Evolutionary conservation across 108 stramenopile genomes (phyloP).

Genomic region (Cylindrotheca closterium): DNA sequence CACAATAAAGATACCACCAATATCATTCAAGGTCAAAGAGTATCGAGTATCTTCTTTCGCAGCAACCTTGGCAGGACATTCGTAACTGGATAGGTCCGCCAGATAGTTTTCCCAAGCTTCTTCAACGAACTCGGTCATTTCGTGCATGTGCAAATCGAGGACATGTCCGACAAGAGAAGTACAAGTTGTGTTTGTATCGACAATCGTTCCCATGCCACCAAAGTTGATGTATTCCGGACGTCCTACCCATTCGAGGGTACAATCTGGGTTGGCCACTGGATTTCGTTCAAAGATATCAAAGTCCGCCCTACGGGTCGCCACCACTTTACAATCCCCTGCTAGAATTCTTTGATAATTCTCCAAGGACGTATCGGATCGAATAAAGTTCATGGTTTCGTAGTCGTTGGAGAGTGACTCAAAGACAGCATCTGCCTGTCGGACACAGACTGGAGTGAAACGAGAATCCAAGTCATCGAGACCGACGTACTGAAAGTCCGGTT

Average conservation of each 20-base stretch:
- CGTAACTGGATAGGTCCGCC: neutral
- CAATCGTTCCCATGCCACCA: conserved; percentile 26
- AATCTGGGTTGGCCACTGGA: conserved; percentile 25
- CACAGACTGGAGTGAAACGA: conserved; percentile 21
- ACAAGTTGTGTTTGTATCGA: conserved; percentile 40
- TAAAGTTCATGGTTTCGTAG: conserved; percentile 22
- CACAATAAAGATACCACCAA: neutral
- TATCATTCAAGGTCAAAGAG: neutral
- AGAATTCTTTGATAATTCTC: conserved; percentile 11
- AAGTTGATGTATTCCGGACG: conserved; percentile 3
- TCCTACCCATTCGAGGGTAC: conserved; percentile 28
- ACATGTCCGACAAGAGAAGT: conserved; percentile 33
- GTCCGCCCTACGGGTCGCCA: neutral
- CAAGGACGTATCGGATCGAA: neutral
- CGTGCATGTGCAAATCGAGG: conserved; percentile 30
- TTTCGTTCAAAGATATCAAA: conserved; percentile 21
- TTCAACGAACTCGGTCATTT: conserved; percentile 39
- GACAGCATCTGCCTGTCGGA: neutral
- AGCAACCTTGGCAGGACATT: neutral
- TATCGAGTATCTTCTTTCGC: neutral
- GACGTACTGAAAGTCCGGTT: conserved; percentile 11
- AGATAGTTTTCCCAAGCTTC: neutral
- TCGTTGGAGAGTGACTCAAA: conserved; percentile 2
- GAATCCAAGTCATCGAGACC: conserved; percentile 20
- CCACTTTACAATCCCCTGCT: conserved; percentile 23